These are phyloP conservation scores for Ananas comosus DNA, from an alignment of 176 grass and related monocot genomes.

Conservation along the genomic window DNA sequence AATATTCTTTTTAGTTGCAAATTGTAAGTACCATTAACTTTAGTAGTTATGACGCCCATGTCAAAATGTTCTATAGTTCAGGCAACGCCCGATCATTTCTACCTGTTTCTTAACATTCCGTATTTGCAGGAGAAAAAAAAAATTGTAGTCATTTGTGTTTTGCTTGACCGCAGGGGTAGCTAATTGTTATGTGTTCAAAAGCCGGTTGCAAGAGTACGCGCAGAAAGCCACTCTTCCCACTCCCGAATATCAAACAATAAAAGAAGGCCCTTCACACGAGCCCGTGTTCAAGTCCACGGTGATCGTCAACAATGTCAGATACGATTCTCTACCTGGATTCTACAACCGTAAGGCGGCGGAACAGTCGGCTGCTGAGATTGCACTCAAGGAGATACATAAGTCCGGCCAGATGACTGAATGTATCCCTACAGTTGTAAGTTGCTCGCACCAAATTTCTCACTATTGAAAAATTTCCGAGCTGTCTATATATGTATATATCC, in stretches of 20 bases:
- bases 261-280: constrained; percentile 81
- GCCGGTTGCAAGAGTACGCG: constrained; percentile 75
- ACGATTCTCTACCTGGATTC: constrained; percentile 76
- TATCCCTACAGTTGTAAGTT: constrained; percentile 37
- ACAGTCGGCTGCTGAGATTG: constrained; percentile 79
- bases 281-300: constrained; percentile 82
- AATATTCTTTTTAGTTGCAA: too few species aligned
- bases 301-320: constrained; percentile 46
- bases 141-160: constrained; percentile 1
- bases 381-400: constrained; percentile 49
- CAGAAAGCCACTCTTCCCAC: constrained; percentile 56
- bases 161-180: constrained; percentile 41
- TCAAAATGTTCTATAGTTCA: too few species aligned
- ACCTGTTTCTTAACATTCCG: too few species aligned
- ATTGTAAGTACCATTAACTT: too few species aligned
- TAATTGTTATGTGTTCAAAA: constrained; percentile 94
- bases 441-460: not conserved
- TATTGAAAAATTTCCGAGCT: not conserved
- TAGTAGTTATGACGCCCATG: too few species aligned
- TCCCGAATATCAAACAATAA: constrained; percentile 75
- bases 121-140: too few species aligned
- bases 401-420: constrained; percentile 33
- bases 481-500: too few species aligned
- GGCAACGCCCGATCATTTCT: too few species aligned
- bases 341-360: constrained; percentile 76